These are phyloP conservation scores for Corymbia maculata DNA, from an alignment of 345 rosid genomes.

Conservation along the genomic window DNA sequence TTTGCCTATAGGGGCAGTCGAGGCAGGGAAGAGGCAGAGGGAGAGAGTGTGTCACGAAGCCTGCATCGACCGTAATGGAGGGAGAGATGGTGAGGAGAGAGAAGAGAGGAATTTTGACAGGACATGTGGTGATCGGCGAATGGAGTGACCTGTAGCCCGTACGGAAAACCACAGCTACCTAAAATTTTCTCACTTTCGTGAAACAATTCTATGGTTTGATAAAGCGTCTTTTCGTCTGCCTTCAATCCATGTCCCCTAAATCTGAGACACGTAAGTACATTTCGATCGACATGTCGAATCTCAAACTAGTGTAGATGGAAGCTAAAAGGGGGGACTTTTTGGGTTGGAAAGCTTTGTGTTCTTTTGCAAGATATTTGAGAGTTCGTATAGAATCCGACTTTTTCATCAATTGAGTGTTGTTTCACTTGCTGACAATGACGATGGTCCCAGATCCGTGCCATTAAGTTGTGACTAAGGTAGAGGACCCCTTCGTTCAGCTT, in stretches of 20 bases:
- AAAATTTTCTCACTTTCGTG: too few species aligned
- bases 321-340: too few species aligned
- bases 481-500: background rate
- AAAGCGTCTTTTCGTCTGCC: background rate
- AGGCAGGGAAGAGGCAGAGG: background rate
- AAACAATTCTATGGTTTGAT: too few species aligned
- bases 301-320: too few species aligned
- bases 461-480: too few species aligned
- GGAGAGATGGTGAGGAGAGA: background rate
- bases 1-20: background rate
- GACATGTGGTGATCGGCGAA: too few species aligned
- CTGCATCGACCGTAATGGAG: conserved; percentile 4
- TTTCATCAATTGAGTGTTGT: background rate
- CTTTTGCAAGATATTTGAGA: background rate
- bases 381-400: background rate
- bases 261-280: too few species aligned
- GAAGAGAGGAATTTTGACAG: background rate
- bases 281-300: too few species aligned
- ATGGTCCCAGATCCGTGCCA: background rate
- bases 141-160: too few species aligned
- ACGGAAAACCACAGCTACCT: too few species aligned
- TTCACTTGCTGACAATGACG: background rate
- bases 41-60: conserved; percentile 1
- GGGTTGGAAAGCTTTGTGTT: too few species aligned
- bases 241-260: too few species aligned